Evolutionary conservation across 768 basidiomycete species (phyloP).

Genomic region (Sarcodon aspratus): DNA sequence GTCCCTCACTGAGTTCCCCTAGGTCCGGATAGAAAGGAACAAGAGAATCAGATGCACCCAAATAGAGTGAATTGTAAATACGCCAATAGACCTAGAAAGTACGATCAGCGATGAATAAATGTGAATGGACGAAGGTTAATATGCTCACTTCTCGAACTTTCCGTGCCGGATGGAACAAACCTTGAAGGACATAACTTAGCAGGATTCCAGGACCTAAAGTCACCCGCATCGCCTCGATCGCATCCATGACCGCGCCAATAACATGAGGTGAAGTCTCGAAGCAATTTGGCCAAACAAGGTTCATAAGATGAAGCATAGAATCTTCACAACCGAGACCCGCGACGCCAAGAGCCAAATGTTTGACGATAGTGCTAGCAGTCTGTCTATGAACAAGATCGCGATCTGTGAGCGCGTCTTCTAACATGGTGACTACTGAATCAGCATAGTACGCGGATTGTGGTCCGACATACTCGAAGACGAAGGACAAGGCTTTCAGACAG

Average conservation of each 20-base stretch:
- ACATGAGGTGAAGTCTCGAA: conserved; percentile 98
- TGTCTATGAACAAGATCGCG: conserved; percentile 97
- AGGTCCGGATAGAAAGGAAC: conserved; percentile 95
- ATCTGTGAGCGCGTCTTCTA: conserved; percentile 97
- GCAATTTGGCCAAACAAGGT: conserved; percentile 98
- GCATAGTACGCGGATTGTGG: conserved; percentile 94
- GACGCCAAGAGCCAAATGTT: conserved; percentile 93
- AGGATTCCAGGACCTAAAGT: conserved; percentile 90
- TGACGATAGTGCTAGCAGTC: conserved; percentile 96
- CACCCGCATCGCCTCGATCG: conserved; percentile 94
- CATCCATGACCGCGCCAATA: conserved; percentile 97
- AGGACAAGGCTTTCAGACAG: conserved; percentile 95
- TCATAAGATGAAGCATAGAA: conserved; percentile 95
- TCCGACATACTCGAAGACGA: conserved; percentile 99
- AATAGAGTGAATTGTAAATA: conserved; percentile 88
- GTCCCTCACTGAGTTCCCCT: conserved; percentile 78
- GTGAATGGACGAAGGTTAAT: neutral
- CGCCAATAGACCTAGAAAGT: conserved; percentile 72
- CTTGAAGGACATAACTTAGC: conserved; percentile 87
- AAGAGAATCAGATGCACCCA: conserved; percentile 83
- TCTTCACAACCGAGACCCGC: conserved; percentile 97
- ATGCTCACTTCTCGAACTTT: conserved; percentile 83
- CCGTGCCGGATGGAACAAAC: conserved; percentile 93
- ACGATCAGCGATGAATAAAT: neutral
- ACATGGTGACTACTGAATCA: conserved; percentile 94